Evolutionary conservation across 345 rosid genomes (phyloP).

Genomic region (Raphanus raphanistrum): DNA sequence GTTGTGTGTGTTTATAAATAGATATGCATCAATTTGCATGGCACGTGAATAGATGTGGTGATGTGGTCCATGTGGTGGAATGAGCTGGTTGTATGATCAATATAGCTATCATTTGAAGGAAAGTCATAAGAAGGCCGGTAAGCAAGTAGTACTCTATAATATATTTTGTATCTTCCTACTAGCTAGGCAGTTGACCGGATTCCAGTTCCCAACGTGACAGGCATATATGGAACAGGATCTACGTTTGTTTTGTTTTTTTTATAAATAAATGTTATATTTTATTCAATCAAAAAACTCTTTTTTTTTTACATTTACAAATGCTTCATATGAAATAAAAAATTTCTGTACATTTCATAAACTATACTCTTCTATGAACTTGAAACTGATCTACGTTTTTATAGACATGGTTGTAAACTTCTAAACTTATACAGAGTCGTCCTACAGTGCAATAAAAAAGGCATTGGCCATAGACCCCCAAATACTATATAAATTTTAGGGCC

Average conservation of each 20-base stretch:
- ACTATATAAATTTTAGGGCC: too few relatives aligned
- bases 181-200: slow-evolving; percentile 26
- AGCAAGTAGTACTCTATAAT: not conserved
- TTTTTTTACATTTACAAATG: too few relatives aligned
- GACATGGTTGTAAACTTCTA: not conserved
- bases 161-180: not conserved
- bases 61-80: slow-evolving; percentile 12
- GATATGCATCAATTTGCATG: slow-evolving; percentile 9
- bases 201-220: not conserved
- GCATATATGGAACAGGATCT: slow-evolving; percentile 6
- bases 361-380: too few relatives aligned
- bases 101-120: slow-evolving; percentile 21
- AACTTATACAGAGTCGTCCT: too few relatives aligned
- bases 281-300: too few relatives aligned
- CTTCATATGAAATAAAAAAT: too few relatives aligned
- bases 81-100: slow-evolving; percentile 36
- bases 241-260: not conserved
- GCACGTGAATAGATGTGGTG: slow-evolving; percentile 30
- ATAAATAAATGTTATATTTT: too few relatives aligned
- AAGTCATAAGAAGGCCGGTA: slow-evolving; percentile 10
- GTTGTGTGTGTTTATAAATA: not conserved
- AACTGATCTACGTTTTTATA: not conserved
- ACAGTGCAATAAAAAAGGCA: too few relatives aligned
- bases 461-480: too few relatives aligned
- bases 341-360: too few relatives aligned